Evolutionary conservation across 768 basidiomycete genomes (phyloP).

Genomic region (Chalciporus sphaerocephalus): DNA sequence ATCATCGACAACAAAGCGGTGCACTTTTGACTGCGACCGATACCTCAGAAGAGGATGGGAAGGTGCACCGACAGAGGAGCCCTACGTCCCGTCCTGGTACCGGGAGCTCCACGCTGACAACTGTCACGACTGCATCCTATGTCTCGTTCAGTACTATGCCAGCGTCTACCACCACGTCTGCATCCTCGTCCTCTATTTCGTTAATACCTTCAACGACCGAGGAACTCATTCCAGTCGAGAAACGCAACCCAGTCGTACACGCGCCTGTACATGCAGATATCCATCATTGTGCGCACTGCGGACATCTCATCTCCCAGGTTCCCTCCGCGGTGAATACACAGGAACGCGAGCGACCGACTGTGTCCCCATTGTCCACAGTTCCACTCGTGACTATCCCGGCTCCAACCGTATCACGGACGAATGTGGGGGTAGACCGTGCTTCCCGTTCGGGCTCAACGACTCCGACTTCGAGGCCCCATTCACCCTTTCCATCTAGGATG

Average conservation of each 20-base stretch:
- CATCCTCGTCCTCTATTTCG: conserved; percentile 14
- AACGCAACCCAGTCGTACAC: neutral
- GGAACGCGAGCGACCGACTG: neutral
- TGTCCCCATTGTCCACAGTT: conserved; percentile 30
- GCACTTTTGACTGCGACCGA: conserved; percentile 2
- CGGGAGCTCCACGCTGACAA: conserved; percentile 19
- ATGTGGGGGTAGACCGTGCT: neutral
- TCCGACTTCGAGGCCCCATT: neutral
- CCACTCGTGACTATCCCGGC: conserved; percentile 23
- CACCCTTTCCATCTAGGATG: neutral
- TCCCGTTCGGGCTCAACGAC: neutral
- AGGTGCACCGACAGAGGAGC: neutral
- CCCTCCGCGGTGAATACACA: neutral
- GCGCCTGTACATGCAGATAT: neutral
- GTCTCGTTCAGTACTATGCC: conserved; percentile 20
- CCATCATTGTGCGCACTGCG: conserved; percentile 17
- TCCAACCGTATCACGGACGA: conserved; percentile 1
- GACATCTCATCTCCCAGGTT: conserved; percentile 6
- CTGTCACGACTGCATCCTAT: conserved; percentile 21
- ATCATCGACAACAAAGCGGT: conserved; percentile 6
- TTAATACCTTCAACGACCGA: conserved; percentile 9
- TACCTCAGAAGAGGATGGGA: conserved; percentile 5
- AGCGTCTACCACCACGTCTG: conserved; percentile 10
- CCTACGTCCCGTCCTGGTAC: conserved; percentile 16
- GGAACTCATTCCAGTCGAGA: conserved; percentile 1